phyloP scores from a whole-genome alignment of 257 asterid species.

The Thymus quinquecostatus region DNA sequence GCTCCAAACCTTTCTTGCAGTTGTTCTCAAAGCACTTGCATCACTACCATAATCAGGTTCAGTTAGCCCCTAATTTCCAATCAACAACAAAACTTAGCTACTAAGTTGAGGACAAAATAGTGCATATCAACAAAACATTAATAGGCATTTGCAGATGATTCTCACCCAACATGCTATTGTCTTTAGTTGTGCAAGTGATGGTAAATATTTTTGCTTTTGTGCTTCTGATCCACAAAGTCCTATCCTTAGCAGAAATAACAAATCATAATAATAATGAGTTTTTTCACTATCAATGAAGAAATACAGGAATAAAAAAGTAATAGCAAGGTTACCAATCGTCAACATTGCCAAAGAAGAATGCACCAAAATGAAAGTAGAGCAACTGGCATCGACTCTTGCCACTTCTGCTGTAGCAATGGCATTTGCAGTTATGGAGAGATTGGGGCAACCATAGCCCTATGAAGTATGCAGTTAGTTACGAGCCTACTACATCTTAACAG shows the following conservation, averaged over 20 bases:
- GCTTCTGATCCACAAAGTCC: slow-evolving; percentile 89
- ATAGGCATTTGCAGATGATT: slow-evolving; percentile 15
- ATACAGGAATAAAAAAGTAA: slow-evolving; percentile 15
- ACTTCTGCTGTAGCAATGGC: slow-evolving; percentile 79
- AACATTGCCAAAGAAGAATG: slow-evolving; percentile 94
- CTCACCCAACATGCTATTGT: slow-evolving; percentile 93
- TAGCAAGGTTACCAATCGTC: slow-evolving; percentile 65
- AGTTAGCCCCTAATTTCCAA: slow-evolving; percentile 69
- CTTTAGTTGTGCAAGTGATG: slow-evolving; percentile 78
- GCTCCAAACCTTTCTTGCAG: slow-evolving; percentile 78
- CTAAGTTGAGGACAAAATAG: slow-evolving; percentile 3
- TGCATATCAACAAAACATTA: slow-evolving; percentile 1
- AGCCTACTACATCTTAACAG: no score
- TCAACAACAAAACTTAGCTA: slow-evolving; percentile 26
- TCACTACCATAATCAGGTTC: slow-evolving; percentile 98
- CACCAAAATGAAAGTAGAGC: slow-evolving; percentile 85
- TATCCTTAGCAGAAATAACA: slow-evolving; percentile 43
- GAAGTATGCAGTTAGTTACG: neutral
- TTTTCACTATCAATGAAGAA: slow-evolving; percentile 22
- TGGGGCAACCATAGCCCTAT: slow-evolving; percentile 97
- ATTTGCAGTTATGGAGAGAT: slow-evolving; percentile 75
- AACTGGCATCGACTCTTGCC: slow-evolving; percentile 98
- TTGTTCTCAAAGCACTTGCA: slow-evolving; percentile 85
- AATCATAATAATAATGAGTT: slow-evolving; percentile 13
- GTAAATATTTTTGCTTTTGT: slow-evolving; percentile 85